Base-by-base conservation (phyloP, 2,329 filamentous ascomycete species). In the Diaporthe ampelina region DNA sequence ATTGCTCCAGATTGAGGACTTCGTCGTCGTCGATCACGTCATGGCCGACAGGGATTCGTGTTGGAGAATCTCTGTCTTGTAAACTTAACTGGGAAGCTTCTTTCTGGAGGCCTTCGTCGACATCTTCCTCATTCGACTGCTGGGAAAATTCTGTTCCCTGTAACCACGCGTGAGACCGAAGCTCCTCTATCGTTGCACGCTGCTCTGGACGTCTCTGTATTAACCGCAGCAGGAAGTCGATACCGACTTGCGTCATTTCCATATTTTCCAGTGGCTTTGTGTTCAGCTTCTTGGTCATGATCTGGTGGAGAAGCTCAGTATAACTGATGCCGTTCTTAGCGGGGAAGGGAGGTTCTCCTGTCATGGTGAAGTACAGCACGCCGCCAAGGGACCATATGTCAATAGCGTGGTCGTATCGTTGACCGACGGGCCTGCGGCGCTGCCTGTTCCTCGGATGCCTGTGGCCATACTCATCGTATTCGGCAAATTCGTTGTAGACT, bases 301-400 rank as follows among this genome's bases (percentile, higher is more conserved):
- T 97, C 77, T 91, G 94, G 76, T 94, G 88, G 74, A 98, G 89
- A 83, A 98, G 92, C 78, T 94, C 93, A 5, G 92, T 91, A 76
- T 96, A 94, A 76, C 91, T 92, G 68, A 93, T 91, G 78, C 95
- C 94, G 37, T 90, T 91, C 76, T 92, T 91, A 21, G 94, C 95
- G 37, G 93, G 93, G 81, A 94, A 98, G 0, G 97, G 96, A 37
- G 96, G 94, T 40, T 88, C 88, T 15, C 91, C 91, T 7, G 93
- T 95, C n/a, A 99, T 86, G 9, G 94, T 88, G 80, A 94, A 97
- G 85, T 95, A 99, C 8, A 98, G 84, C 1, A 99, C 97, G 19
- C 95, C 97, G 21, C 94, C 97, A 61, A 98, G 91, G 0, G 97
- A 98, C 96, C 97, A 99, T 76, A 98, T 94, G 81, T 99, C 97